A percentile compares a stretch with the other conserved stretches of the same genome.
Evolutionary conservation across 352 stramenopile genomes (phyloP).

Genomic region (Phytopythium litorale): DNA sequence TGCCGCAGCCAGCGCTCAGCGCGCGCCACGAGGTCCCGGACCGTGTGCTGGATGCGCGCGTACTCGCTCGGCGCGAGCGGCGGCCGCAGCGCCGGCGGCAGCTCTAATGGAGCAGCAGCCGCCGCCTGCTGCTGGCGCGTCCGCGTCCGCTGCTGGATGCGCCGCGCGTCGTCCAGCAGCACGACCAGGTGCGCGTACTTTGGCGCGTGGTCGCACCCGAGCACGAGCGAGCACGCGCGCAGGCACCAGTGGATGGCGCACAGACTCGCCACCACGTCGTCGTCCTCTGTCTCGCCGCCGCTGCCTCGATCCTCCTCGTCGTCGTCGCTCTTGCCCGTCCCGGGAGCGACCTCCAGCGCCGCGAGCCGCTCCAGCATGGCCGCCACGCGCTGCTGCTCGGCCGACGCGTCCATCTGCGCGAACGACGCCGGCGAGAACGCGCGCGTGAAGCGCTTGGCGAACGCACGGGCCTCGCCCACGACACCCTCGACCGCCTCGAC

Average conservation of each 20-base stretch:
- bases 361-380: conserved; percentile 60
- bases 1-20: conserved; percentile 62
- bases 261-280: conserved; percentile 46
- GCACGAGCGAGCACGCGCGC: conserved; percentile 59
- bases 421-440: conserved; percentile 53
- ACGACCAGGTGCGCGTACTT: conserved; percentile 71
- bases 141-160: conserved; percentile 2
- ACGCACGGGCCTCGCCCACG: conserved; percentile 28
- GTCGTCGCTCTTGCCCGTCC: conserved; percentile 8
- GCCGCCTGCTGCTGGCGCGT: neutral
- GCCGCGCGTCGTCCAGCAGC: conserved; percentile 42
- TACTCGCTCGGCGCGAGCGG: conserved; percentile 64
- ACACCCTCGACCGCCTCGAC: conserved; percentile 40
- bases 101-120: neutral
- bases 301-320: conserved; percentile 37
- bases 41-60: conserved; percentile 63
- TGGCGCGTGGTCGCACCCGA: conserved; percentile 39
- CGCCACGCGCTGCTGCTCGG: conserved; percentile 22
- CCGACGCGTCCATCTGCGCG: conserved; percentile 24
- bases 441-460: conserved; percentile 36
- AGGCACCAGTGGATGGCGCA: conserved; percentile 76
- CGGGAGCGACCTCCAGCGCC: conserved; percentile 48
- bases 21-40: conserved; percentile 60
- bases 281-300: conserved; percentile 26
- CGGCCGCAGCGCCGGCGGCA: neutral